These are phyloP conservation scores for Limnomonas spitsbergensis DNA, from an alignment of 139 green algal genomes.

Conservation along the genomic window DNA sequence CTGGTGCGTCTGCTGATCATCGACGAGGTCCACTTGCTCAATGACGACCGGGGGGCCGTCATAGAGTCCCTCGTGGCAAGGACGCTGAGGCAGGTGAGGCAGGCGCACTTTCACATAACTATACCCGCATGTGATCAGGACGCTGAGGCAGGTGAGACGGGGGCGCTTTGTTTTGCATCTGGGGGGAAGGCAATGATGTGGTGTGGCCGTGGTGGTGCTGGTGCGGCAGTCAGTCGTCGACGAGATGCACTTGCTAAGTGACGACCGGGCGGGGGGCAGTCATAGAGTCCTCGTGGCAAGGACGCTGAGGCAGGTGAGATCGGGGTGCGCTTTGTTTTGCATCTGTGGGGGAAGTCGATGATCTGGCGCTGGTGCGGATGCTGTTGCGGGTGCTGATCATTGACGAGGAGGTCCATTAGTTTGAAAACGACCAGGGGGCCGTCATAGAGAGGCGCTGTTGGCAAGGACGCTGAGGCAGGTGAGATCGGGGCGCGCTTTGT, in stretches of 20 bases:
- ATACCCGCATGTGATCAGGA: background rate
- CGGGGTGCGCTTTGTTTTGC: background rate
- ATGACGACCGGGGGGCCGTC: slow-evolving; percentile 94
- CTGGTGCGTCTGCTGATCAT: slow-evolving; percentile 91
- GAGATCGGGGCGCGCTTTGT: too few species aligned
- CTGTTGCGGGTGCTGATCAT: too few species aligned
- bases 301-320: slow-evolving; percentile 81
- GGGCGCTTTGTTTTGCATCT: too few species aligned
- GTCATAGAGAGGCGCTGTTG: slow-evolving; percentile 83
- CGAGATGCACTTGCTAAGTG: slow-evolving; percentile 94
- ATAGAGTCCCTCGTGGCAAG: slow-evolving; percentile 95
- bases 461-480: background rate
- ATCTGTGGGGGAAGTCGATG: too few species aligned
- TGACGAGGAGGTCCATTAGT: too few species aligned
- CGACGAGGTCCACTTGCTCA: slow-evolving; percentile 93
- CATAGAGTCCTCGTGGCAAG: slow-evolving; percentile 96
- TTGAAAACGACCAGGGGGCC: slow-evolving; percentile 93
- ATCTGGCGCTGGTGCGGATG: too few species aligned
- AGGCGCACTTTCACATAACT: background rate
- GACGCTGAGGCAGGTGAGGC: slow-evolving; percentile 81
- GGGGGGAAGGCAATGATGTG: slow-evolving; percentile 87
- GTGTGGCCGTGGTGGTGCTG: slow-evolving; percentile 65
- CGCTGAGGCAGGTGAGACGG: background rate
- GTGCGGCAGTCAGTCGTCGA: slow-evolving; percentile 93
- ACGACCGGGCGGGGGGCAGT: slow-evolving; percentile 93